Evolutionary conservation across 2,329 filamentous ascomycete genomes (phyloP), one percentile per base, ranked within the genome.

Genomic region (Aureobasidium sp.): DNA sequence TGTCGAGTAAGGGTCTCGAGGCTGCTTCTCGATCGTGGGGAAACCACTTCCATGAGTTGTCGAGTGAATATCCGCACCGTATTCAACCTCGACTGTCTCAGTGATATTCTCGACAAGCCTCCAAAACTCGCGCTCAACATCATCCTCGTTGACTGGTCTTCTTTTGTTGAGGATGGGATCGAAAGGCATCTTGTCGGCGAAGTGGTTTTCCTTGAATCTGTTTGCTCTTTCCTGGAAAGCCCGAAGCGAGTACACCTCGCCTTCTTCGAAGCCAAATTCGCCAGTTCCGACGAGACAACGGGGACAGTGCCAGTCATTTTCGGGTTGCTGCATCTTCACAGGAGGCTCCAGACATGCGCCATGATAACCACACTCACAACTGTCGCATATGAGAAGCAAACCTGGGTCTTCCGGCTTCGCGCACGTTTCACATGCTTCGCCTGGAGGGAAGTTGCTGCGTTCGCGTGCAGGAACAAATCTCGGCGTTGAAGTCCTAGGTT

Each of bases 11-110:
- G 88, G 82, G 72, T 97, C 89, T 52, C 87, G 85, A 0, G 94
- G 94, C 64, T 97, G 87, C 70, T 88, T 90, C 73, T 99, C 94
- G 9, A 95, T 86, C 0, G 93, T 97, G 0, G 94, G 94, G 69
- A 99, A 99, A 0, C 93, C 94, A 66, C 93, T 97, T 9, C 94
- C 94, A 71, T 99, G 94, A 0, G 94, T 99, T 0, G 94, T 97
- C 57, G 92, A 97, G 73, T 99, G 94, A 59, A 99, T 97, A 70
- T 99, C 94, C 11, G 94, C 94, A 42, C 94, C 94, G 70, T 99
- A 99, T 72, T 99, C 94, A 2, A 99, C 94, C 73, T 97, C 94
- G 1, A 97, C 92, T 0, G 91, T 95, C 74, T 97, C 94, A 65
- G 95, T 93, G 56, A 97, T 82, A 69, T 92, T 95, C 52, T 94